Base-by-base conservation (phyloP, 371 early-diverging fungal species). In the Mortierella sp. region DNA sequence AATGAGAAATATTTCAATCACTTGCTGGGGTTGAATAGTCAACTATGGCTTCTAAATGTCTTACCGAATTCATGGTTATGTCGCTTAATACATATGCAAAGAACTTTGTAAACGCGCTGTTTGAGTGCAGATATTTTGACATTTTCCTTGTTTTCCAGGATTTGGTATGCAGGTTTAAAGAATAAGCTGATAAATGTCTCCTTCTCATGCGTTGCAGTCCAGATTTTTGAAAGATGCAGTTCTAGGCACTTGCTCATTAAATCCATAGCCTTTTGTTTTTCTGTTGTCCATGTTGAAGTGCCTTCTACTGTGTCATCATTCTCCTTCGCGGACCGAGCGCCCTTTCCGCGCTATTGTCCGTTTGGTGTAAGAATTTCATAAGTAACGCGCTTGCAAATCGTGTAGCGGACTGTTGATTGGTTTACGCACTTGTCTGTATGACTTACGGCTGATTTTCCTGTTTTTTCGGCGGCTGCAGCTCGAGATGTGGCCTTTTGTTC, bases 141-240 rank as follows among this genome's bases (percentile, higher is more conserved):
- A 34, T 89, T 88, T 7, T 88, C 90, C 15, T 88, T 83, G 72
- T 94, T 93, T 75, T 97, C 97, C 79, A 98, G 84, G 22, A 94
- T 65, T 56, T 93, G 90, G 69, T 93, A 91, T 10, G 93, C 89
- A n/a, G 94, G 89, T 61, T 96, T 97, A 32, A 93, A 93, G 55
- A 97, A 93, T 61, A 96, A 85, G 54, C 95, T 95, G 66, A 96
- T 84, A 65, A 96, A 89, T 1, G 87, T 85, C 56, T 93, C 93
- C 34, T 93, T 86, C 61, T 96, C 96, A 0, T 94, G 90, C 3
- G 92, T 85, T 5, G 95, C 85, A 23, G 92, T 88, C 91, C 96
- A 95, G 6, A 97, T 85, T 53, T 92, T 90, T 43, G 92, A 86
- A 19, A 97, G 79, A 40, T 92, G 91, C 40, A 94, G 71, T 32